Base-by-base conservation (phyloP, 2,329 filamentous ascomycete genomes). In the Arthroderma sp. region DNA sequence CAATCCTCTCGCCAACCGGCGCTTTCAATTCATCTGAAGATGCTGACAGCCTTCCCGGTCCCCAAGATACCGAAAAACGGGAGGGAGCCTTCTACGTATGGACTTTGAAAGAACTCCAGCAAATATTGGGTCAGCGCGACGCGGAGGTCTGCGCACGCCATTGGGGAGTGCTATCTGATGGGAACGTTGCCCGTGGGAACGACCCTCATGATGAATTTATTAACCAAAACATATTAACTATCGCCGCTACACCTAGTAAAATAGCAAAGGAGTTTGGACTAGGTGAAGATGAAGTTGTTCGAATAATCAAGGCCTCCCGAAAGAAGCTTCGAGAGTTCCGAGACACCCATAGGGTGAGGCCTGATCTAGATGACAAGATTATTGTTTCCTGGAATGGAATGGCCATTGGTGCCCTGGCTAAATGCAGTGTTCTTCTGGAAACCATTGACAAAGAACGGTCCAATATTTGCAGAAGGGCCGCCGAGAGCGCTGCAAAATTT, bases 71-170 rank as follows among this genome's bases (percentile, higher is more conserved):
- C 4, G 83, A 93, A 44, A 87, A 88, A 69, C 77, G 83, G 31
- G 88, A 96, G 63, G 91, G 91, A 0, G 89, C 88, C 0, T 96
- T 86, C 60, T 95, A 96, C 56, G 77, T 95, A 3, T 98, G 89
- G 89, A 94, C 88, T 0, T 69, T 82, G 42, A 83, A 86, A 42
- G 88, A 96, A 58, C 82, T 96, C 48, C 80, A 87, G 48, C 74
- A 78, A 7, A 77, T 93, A 2, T 72, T 95, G 1, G 78, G 78
- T 2, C 70, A 75, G 3, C 72, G 80, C 36, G 78, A 83, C 47
- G 80, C 80, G 22, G 76, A 80, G 2, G 76, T 94, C 10, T 80
- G 85, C 29, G 85, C 86, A 1, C 78, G 78, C 4, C 86, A 94
- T 62, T 96, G 86, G 78, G 83, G 85, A 48, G 82, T 95, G 9